Conservation (phyloP, 345 rosid genomes). For the Pelargonium nanum region DNA sequence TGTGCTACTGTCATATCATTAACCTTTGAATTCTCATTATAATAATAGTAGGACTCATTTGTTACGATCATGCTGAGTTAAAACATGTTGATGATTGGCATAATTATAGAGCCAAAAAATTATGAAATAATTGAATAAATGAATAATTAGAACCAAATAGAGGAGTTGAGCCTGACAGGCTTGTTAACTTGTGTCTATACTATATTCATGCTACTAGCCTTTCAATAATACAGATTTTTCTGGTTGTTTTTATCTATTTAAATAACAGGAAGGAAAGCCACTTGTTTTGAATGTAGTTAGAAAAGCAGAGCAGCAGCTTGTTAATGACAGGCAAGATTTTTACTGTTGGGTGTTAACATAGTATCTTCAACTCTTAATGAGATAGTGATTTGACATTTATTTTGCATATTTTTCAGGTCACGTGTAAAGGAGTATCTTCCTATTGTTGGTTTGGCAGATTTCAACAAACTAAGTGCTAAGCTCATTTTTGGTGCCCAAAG, state of each 20-base stretch:
- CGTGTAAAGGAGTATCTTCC: conserved; percentile 93
- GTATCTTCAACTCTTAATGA: not conserved
- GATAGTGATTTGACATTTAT: conserved; percentile 1
- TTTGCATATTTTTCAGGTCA: conserved; percentile 27
- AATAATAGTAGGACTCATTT: not conserved
- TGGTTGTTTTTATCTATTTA: not conserved
- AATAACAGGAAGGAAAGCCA: conserved; percentile 83
- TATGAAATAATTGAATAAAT: too few relatives aligned
- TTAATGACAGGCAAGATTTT: conserved; percentile 55
- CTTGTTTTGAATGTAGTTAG: conserved; percentile 72
- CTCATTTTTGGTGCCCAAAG: conserved; percentile 82
- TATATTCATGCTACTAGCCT: not conserved
- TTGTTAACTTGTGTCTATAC: not conserved
- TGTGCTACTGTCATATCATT: too few relatives aligned
- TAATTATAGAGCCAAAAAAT: not conserved
- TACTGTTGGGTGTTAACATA: not conserved
- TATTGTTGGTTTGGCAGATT: conserved; percentile 77
- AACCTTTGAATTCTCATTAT: too few relatives aligned
- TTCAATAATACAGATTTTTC: conserved; percentile 2
- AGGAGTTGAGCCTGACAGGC: not conserved
- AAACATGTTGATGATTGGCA: not conserved
- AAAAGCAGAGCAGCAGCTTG: conserved; percentile 68
- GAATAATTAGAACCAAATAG: too few relatives aligned
- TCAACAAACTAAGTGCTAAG: conserved; percentile 84
- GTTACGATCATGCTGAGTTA: not conserved